A percentile compares a stretch with the other conserved stretches of the same genome.
Evolutionary conservation across 169 alveolate species (phyloP).

Genomic region (Eimeria maxima): DNA sequence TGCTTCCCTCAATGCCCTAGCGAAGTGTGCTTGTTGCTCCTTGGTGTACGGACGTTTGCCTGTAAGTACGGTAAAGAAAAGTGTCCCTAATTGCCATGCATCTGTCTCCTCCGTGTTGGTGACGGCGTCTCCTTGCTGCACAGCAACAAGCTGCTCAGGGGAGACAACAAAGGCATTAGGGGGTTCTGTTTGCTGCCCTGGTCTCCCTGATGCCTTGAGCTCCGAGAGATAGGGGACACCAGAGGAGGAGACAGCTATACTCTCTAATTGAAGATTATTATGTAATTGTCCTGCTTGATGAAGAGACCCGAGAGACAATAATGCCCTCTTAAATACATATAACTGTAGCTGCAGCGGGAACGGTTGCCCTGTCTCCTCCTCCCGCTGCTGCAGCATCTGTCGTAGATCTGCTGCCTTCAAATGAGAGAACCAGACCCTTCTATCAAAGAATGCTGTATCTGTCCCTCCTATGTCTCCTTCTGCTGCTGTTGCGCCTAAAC

Average conservation of each 20-base stretch:
- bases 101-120: constrained; percentile 36
- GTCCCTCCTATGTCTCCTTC: constrained; percentile 53
- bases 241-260: background rate
- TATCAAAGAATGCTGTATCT: background rate
- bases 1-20: background rate
- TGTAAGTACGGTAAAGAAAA: background rate
- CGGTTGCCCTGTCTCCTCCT: constrained; percentile 1
- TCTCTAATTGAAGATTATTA: background rate
- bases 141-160: background rate
- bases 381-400: background rate
- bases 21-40: constrained; percentile 10
- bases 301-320: constrained; percentile 14
- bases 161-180: background rate
- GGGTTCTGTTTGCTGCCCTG: background rate
- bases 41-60: background rate
- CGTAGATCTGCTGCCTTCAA: background rate
- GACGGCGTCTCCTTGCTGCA: background rate
- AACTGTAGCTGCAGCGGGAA: constrained; percentile 8
- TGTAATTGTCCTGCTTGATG: background rate
- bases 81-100: constrained; percentile 34
- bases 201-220: constrained; percentile 1
- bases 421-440: background rate
- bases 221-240: constrained; percentile 9
- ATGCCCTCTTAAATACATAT: background rate
- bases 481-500: background rate